These are phyloP conservation scores for Urostyla sp. DNA, from an alignment of 73 alveolate species.

Conservation along the genomic window DNA sequence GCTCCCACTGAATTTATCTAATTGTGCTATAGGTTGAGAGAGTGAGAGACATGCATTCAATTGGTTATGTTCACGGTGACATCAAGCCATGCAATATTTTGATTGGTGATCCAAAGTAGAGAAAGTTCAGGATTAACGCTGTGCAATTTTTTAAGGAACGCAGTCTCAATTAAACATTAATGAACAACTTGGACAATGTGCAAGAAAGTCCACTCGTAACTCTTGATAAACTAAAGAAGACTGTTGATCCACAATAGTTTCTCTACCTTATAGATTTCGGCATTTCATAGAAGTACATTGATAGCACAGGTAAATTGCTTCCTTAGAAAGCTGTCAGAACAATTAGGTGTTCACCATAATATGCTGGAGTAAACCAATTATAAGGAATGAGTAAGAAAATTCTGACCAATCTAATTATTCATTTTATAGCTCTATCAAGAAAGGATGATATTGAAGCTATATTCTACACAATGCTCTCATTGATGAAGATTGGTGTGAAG, in stretches of 20 bases:
- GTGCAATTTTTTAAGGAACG: not conserved
- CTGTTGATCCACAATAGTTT: too few relatives aligned
- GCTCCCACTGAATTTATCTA: not conserved
- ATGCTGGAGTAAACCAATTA: conserved; percentile 42
- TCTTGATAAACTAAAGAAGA: too few relatives aligned
- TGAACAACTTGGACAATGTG: not conserved
- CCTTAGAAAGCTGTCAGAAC: conserved; percentile 25
- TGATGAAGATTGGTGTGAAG: conserved; percentile 20
- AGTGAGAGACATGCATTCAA: conserved; percentile 29
- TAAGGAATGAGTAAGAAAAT: conserved; percentile 60
- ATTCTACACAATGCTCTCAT: conserved; percentile 38
- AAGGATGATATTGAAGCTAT: conserved; percentile 53
- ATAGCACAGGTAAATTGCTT: not conserved
- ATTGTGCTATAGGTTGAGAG: conserved; percentile 25
- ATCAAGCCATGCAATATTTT: conserved; percentile 51
- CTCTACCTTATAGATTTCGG: conserved; percentile 53
- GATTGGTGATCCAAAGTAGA: not conserved
- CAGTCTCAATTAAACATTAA: not conserved
- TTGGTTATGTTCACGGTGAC: conserved; percentile 59
- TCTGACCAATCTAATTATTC: not conserved
- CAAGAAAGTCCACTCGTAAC: not conserved
- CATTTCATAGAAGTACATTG: conserved; percentile 29
- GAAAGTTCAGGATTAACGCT: not conserved
- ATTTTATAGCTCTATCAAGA: conserved; percentile 27
- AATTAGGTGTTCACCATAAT: conserved; percentile 51